Percentiles rank a stretch among this genome's conserved stretches.
phyloP scores from a whole-genome alignment of 352 stramenopile genomes.

The Phytophthora lateralis region DNA sequence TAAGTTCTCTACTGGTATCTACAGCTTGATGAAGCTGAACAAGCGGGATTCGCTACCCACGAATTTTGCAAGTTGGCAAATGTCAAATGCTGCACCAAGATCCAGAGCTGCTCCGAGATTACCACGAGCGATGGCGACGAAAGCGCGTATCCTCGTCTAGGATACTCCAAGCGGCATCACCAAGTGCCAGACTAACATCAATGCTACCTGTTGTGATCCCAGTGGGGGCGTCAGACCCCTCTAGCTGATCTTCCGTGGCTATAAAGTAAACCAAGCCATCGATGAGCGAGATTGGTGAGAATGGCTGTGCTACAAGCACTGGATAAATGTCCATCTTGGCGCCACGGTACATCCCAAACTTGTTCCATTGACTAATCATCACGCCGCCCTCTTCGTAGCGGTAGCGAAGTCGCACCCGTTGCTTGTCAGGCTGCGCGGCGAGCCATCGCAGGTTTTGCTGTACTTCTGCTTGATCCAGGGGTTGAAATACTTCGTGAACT shows the following conservation, averaged over 20 bases:
- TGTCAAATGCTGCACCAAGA: too few species aligned
- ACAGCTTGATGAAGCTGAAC: not conserved
- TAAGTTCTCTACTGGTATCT: too few species aligned
- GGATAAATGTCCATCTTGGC: constrained; percentile 21
- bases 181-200: constrained; percentile 16
- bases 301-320: constrained; percentile 25
- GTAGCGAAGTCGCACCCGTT: constrained; percentile 20
- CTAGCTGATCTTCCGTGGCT: constrained; percentile 27
- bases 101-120: not conserved
- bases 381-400: constrained; percentile 20
- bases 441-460: constrained; percentile 26
- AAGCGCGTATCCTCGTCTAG: constrained; percentile 6
- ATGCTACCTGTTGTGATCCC: constrained; percentile 11
- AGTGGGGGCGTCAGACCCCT: not conserved
- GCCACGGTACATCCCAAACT: constrained; percentile 34
- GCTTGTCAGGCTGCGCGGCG: constrained; percentile 25
- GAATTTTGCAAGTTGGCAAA: too few species aligned
- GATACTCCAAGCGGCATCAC: constrained; percentile 10
- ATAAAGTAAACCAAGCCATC: constrained; percentile 34
- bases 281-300: constrained; percentile 30
- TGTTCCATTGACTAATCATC: constrained; percentile 33
- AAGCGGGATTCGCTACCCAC: too few species aligned
- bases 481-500: constrained; percentile 12
- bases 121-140: constrained; percentile 2
- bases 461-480: constrained; percentile 6